Evolutionary conservation across 176 grass and related monocot genomes (phyloP).

Genomic region (Phragmites australis): DNA sequence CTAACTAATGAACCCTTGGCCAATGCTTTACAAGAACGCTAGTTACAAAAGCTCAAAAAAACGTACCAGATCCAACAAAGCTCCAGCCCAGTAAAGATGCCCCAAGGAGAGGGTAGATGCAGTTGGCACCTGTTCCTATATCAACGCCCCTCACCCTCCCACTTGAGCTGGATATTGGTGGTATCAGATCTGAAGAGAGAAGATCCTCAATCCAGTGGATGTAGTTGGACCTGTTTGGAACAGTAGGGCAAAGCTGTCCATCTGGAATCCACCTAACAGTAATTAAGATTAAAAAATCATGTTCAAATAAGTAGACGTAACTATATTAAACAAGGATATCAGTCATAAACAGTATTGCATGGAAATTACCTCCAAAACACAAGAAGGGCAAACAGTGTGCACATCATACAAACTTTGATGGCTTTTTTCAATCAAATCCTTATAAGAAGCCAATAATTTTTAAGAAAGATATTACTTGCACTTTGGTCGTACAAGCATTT

Average conservation of each 20-base stretch:
- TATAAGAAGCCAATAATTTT: no score
- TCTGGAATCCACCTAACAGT: constrained; percentile 90
- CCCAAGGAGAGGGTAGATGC: constrained; percentile 94
- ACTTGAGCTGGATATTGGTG: constrained; percentile 44
- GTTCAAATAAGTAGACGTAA: background rate
- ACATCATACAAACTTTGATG: background rate
- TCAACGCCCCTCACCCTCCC: constrained; percentile 72
- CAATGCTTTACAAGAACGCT: background rate
- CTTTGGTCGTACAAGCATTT: background rate
- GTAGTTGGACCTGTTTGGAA: constrained; percentile 92
- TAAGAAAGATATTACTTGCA: background rate
- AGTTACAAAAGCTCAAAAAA: background rate
- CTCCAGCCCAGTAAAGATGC: constrained; percentile 82
- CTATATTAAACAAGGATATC: background rate
- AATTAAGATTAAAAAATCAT: constrained; percentile 7
- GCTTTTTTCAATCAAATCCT: background rate
- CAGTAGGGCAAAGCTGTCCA: constrained; percentile 79
- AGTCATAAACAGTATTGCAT: background rate
- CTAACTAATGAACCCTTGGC: background rate
- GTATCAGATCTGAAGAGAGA: constrained; percentile 69
- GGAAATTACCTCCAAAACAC: background rate
- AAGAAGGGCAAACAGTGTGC: background rate
- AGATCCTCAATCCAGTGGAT: constrained; percentile 98
- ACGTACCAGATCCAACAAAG: constrained; percentile 82
- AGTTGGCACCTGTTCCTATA: constrained; percentile 90